Evolutionary conservation across 2,329 filamentous ascomycete species (phyloP).

Genomic region (Stachybotrys echinatus): DNA sequence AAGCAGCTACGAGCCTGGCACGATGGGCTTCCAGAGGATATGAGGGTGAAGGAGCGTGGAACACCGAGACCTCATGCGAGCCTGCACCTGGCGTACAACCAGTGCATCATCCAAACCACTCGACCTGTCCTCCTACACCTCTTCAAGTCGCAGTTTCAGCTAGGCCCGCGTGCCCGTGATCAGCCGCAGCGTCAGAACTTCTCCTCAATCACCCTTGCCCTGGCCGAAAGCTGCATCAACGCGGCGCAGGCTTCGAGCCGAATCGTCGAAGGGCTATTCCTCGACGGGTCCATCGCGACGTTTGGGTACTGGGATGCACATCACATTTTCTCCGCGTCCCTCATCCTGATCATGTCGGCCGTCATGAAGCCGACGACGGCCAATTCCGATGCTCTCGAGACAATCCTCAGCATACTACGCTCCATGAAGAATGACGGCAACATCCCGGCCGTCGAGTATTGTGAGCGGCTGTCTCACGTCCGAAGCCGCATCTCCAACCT

Average conservation of each 20-base stretch:
- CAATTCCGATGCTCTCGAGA: constrained; percentile 21
- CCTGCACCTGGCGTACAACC: constrained; percentile 23
- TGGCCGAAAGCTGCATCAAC: constrained; percentile 26
- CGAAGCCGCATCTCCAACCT: constrained; percentile 12
- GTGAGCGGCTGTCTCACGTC: constrained; percentile 18
- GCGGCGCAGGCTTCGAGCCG: constrained; percentile 20
- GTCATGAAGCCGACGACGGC: constrained; percentile 19
- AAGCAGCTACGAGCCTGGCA: constrained; percentile 22
- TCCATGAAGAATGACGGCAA: constrained; percentile 23
- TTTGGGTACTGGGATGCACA: constrained; percentile 27
- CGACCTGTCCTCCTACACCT: constrained; percentile 22
- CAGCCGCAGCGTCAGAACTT: constrained; percentile 10
- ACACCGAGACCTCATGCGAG: constrained; percentile 18
- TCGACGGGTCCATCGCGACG: constrained; percentile 16
- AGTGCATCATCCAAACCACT: constrained; percentile 29
- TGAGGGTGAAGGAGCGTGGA: constrained; percentile 18
- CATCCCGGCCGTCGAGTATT: constrained; percentile 21
- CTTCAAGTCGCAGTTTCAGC: constrained; percentile 22
- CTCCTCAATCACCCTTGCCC: constrained; percentile 22
- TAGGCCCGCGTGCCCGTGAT: constrained; percentile 7
- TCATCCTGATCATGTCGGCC: constrained; percentile 24
- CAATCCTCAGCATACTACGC: constrained; percentile 19
- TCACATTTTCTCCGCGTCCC: constrained; percentile 23
- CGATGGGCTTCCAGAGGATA: constrained; percentile 14
- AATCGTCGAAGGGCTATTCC: constrained; percentile 17